Evolutionary conservation across 208 protist genomes (phyloP).

Genomic region (Sergeia podlipaevii): DNA sequence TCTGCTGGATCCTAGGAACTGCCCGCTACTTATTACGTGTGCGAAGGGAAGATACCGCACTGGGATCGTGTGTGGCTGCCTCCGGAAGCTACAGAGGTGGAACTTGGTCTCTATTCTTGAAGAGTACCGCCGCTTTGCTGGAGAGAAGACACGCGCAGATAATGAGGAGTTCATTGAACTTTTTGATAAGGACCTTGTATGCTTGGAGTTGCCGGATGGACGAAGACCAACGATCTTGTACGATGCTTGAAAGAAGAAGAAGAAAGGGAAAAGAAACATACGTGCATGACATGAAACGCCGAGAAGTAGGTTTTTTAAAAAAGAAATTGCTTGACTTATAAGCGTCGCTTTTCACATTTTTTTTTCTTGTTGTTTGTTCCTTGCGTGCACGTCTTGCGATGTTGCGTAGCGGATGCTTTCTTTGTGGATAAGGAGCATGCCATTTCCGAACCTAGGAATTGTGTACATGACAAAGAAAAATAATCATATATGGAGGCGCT

Average conservation of each 20-base stretch:
- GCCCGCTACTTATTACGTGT: slow-evolving; percentile 96
- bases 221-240: slow-evolving; percentile 74
- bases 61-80: slow-evolving; percentile 97
- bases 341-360: no score
- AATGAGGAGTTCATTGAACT: slow-evolving; percentile 99
- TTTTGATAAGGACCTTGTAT: slow-evolving; percentile 98
- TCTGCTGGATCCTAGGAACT: slow-evolving; percentile 93
- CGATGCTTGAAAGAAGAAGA: slow-evolving; percentile 5
- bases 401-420: no score
- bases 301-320: no score
- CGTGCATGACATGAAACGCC: not conserved
- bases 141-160: slow-evolving; percentile 89
- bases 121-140: slow-evolving; percentile 97
- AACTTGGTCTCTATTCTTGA: slow-evolving; percentile 97
- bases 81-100: slow-evolving; percentile 97
- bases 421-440: no score
- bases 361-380: no score
- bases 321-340: no score
- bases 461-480: no score
- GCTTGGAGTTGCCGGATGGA: slow-evolving; percentile 49
- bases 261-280: not conserved
- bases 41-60: slow-evolving; percentile 96
- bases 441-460: no score
- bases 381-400: no score
- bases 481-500: no score